Base-by-base conservation (phyloP, 163 green algal genomes). In the Volvox carteri region DNA sequence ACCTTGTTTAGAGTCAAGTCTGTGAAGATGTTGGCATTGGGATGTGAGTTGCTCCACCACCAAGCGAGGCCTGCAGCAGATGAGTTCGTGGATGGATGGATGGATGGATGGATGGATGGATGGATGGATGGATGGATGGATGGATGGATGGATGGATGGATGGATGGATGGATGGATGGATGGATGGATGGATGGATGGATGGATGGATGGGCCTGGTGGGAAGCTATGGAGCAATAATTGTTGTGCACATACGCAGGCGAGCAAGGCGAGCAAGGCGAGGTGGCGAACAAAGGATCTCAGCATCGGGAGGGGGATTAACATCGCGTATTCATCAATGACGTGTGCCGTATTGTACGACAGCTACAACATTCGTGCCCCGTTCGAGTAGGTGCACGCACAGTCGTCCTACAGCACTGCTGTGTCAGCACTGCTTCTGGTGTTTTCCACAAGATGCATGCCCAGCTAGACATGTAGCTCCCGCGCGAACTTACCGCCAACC, bases 61-160 rank as follows among this genome's bases (percentile, higher is more conserved):
- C 77, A 85, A 19, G 35, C 35, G 14, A 58, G 77, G 37, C 77
- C 77, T 85, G 77, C 12, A 28, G 44, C 8, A n/a, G 74, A 12
- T 65, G 28, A 65, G 28, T 65, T 19, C 54, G 54, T 19, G 2
- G 28, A 12, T 16, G 7, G 54, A 30, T 65, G 5, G 54, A 65
- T 4, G 5, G 54, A 65, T 23, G 54, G 33, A n/a, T 54, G 5
- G 35, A n/a, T 1, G 33, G 68, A n/a, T 33, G 65, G 11, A 75
- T 48, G 30, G 65, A 9, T 33, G 19, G 54, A 1, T 48, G 35
- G 1, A 21, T 56, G 16, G 46, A 21, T 60, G 4, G 21, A 79
- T 41, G 16, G 72, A 39, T 37, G 25, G 8, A 4, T 30, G 8
- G 35, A 7, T 39, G 74, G 44, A 67, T 42, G 8, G 46, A 46